These are phyloP conservation scores for Nemania bipapillata DNA, from an alignment of 2,329 filamentous ascomycete genomes.

Conservation along the genomic window DNA sequence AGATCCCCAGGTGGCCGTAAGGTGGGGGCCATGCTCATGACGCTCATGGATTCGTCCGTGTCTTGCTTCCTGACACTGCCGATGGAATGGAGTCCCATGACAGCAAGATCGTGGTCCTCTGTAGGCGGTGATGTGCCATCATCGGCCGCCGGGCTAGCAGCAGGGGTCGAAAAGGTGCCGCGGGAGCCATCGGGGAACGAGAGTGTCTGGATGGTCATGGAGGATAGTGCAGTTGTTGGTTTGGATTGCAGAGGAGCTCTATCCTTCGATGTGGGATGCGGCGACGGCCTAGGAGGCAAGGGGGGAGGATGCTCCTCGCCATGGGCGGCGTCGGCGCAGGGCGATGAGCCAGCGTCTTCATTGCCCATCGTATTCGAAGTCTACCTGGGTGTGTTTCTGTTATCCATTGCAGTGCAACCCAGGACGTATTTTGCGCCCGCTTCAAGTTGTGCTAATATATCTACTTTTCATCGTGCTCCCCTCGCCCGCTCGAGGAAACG, in stretches of 20 bases:
- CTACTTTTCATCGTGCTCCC: slow-evolving; percentile 19
- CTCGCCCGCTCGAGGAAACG: slow-evolving; percentile 5
- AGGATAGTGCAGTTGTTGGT: slow-evolving; percentile 85
- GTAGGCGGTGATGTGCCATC: slow-evolving; percentile 52
- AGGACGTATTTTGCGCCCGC: slow-evolving; percentile 18
- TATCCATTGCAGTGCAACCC: slow-evolving; percentile 38
- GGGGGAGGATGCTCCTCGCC: slow-evolving; percentile 64
- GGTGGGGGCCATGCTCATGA: slow-evolving; percentile 73
- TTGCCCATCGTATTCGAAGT: slow-evolving; percentile 46
- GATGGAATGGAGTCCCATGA: slow-evolving; percentile 45
- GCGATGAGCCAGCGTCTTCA: slow-evolving; percentile 50
- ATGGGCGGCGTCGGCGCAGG: slow-evolving; percentile 39
- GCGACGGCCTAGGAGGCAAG: slow-evolving; percentile 63
- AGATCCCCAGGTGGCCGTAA: slow-evolving; percentile 74
- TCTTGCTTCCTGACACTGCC: slow-evolving; percentile 56
- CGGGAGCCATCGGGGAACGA: slow-evolving; percentile 76
- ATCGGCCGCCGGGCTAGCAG: slow-evolving; percentile 51
- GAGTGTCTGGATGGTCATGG: slow-evolving; percentile 81
- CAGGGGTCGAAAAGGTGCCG: slow-evolving; percentile 66
- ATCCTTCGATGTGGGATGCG: slow-evolving; percentile 42
- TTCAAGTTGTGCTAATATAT: slow-evolving; percentile 18
- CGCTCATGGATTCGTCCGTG: slow-evolving; percentile 70
- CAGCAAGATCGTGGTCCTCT: slow-evolving; percentile 37
- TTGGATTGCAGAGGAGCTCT: slow-evolving; percentile 64
- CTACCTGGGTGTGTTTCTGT: slow-evolving; percentile 29